phyloP scores from a whole-genome alignment of 371 early-diverging fungal genomes.

The Mucor plumbeus region DNA sequence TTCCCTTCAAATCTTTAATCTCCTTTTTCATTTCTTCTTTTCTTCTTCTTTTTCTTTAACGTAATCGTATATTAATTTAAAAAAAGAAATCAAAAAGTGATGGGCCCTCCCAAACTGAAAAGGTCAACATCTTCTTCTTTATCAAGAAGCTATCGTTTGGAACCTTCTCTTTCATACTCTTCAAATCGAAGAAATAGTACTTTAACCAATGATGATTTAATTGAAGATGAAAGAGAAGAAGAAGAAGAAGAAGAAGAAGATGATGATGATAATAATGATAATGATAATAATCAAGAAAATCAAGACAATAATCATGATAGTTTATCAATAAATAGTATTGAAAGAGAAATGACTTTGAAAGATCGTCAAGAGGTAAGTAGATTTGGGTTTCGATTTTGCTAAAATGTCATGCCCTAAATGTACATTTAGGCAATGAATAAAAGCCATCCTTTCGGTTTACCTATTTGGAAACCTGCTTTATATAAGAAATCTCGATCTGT shows the following conservation, averaged over 20 bases:
- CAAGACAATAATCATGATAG: slow-evolving; percentile 26
- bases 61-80: not conserved
- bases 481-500: slow-evolving; percentile 94
- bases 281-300: not conserved
- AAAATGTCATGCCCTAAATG: not conserved
- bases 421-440: slow-evolving; percentile 71
- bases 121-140: slow-evolving; percentile 9
- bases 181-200: slow-evolving; percentile 4
- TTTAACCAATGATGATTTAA: slow-evolving; percentile 15
- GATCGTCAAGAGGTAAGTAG: slow-evolving; percentile 66
- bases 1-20: not conserved
- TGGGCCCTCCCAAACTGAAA: slow-evolving; percentile 13
- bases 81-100: not conserved
- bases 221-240: slow-evolving; percentile 2
- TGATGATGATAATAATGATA: not conserved
- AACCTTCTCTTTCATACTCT: slow-evolving; percentile 7
- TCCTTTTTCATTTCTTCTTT: not conserved
- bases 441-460: slow-evolving; percentile 91
- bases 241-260: slow-evolving; percentile 21
- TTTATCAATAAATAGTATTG: slow-evolving; percentile 31
- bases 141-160: slow-evolving; percentile 3
- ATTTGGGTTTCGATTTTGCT: not conserved
- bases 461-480: slow-evolving; percentile 96
- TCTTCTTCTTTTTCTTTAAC: slow-evolving; percentile 1
- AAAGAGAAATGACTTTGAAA: slow-evolving; percentile 67